Percentiles rank a stretch among this genome's conserved stretches.
phyloP scores from a whole-genome alignment of 1,284 basidiomycete genomes.

The Phlebopus sp. region DNA sequence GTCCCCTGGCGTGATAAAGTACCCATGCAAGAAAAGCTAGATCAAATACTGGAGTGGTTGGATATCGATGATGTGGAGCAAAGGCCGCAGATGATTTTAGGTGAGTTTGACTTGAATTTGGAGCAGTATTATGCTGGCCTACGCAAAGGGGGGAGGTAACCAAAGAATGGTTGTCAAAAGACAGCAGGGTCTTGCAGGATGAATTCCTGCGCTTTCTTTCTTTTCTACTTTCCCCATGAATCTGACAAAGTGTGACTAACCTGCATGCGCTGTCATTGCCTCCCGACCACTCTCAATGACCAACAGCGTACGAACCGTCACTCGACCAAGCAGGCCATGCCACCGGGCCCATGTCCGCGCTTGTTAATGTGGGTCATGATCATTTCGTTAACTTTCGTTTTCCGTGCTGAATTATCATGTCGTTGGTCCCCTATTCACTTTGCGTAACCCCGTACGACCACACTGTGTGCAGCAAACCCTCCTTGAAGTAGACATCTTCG shows the following conservation, averaged over 20 bases:
- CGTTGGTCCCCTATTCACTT: no score
- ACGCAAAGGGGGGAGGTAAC: conserved; percentile 4
- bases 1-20: conserved; percentile 66
- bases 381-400: background rate
- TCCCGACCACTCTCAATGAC: no score
- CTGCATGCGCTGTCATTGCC: background rate
- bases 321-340: conserved; percentile 81
- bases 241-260: background rate
- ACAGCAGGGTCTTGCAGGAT: no score
- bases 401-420: background rate
- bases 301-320: conserved; percentile 70
- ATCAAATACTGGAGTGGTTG: conserved; percentile 75
- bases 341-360: conserved; percentile 69
- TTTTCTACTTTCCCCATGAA: background rate
- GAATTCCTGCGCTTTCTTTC: conserved; percentile 1
- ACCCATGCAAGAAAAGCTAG: conserved; percentile 63
- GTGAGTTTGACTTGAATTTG: background rate
- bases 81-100: conserved; percentile 77
- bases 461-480: background rate
- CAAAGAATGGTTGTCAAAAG: no score
- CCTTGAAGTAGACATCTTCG: no score
- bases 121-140: background rate
- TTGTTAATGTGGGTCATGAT: conserved; percentile 59
- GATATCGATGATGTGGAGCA: conserved; percentile 62
- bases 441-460: no score